Evolutionary conservation across 345 rosid species (phyloP), one percentile per base, ranked within the genome.

Genomic region (Lenwebbia sp.): DNA sequence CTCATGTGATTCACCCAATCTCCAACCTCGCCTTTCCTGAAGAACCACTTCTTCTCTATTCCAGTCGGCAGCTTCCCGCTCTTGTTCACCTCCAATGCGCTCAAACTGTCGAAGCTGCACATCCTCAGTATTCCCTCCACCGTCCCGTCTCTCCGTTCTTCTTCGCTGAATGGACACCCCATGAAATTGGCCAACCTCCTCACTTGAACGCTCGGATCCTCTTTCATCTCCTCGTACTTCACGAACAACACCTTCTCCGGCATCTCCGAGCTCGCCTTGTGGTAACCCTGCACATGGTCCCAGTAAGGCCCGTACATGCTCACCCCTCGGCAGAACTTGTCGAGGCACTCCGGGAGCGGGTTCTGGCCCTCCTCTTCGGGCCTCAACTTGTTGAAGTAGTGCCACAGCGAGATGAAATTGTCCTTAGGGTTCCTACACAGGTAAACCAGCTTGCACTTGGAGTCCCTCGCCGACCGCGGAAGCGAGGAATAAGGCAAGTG

Each of bases 61-160:
- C 88, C 91, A 52, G 21, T 51, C n/a, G 57, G 37, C 78, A 50
- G 40, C 90, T 22, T 87, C 85, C 88, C 88, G 62, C 57, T 85
- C 87, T 82, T 84, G 65, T 90, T 90, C 86, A 88, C 90, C 82
- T n/a, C n/a, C n/a, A n/a, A n/a, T n/a, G n/a, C n/a, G n/a, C n/a
- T n/a, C n/a, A n/a, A n/a, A n/a, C n/a, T 89, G 87, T 90, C 88
- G 75, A 92, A 88, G 84, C 90, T 88, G 55, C 93, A 92, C 37
- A 89, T 78, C 86, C 82, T 47, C 74, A 87, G 11, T 22, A 88
- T 82, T 81, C 87, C 74, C 84, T 87, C 75, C 58, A 86, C 89
- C 0, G 14, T 1, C 9, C 86, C 90, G 3, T 28, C 65, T 26
- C 76, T 65, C 54, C 84, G 56, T 83, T 89, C 89, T 37, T 86